Evolutionary conservation across 2,329 filamentous ascomycete genomes (phyloP).

Genomic region (Penicillium sp.): DNA sequence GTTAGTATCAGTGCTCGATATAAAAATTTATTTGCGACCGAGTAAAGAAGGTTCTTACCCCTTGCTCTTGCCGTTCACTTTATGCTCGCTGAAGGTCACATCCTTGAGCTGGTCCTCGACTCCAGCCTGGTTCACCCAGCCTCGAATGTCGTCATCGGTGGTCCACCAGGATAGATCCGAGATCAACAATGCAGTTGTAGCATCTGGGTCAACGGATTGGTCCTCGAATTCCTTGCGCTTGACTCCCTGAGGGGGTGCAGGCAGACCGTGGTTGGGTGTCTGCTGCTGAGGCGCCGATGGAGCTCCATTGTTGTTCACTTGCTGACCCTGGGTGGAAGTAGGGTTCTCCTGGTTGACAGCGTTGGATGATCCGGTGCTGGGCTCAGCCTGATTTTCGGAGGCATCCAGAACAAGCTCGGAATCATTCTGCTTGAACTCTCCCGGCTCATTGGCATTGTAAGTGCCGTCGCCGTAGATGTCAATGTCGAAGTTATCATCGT

Average conservation of each 20-base stretch:
- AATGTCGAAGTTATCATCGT: conserved; percentile 69
- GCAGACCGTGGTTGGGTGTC: conserved; percentile 15
- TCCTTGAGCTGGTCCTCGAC: conserved; percentile 85
- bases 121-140: conserved; percentile 75
- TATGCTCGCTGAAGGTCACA: conserved; percentile 96
- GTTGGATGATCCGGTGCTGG: conserved; percentile 22
- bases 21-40: background rate
- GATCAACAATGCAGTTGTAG: conserved; percentile 72
- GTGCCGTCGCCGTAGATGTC: conserved; percentile 65
- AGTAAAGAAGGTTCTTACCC: conserved; percentile 58
- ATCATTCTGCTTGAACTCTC: conserved; percentile 44
- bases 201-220: conserved; percentile 56
- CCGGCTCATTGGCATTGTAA: conserved; percentile 47
- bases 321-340: conserved; percentile 4
- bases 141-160: conserved; percentile 89
- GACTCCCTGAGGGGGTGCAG: conserved; percentile 52
- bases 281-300: conserved; percentile 20
- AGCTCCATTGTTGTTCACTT: conserved; percentile 7
- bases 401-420: conserved; percentile 40
- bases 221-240: conserved; percentile 62
- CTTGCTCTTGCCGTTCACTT: conserved; percentile 98
- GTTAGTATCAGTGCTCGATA: background rate
- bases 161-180: conserved; percentile 96
- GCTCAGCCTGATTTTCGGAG: conserved; percentile 28
- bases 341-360: conserved; percentile 15